Percentiles rank a stretch among this genome's conserved stretches.
Evolutionary conservation across 768 basidiomycete genomes (phyloP).

Genomic region (Boletales sp.): DNA sequence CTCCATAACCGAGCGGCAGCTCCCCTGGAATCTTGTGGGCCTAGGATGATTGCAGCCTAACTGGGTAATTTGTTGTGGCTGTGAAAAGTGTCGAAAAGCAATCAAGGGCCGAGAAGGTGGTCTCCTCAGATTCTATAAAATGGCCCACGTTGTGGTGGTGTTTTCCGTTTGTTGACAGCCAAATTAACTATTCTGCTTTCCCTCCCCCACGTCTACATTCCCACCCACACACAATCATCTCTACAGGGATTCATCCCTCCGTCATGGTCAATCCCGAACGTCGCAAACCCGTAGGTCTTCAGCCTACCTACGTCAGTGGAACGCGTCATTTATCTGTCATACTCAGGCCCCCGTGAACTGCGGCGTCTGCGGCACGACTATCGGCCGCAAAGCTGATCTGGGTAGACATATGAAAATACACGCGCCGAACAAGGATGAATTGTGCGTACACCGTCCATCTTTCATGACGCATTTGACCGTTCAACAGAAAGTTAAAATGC

Average conservation of each 20-base stretch:
- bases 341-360: constrained; percentile 7
- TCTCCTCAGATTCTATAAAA: constrained; percentile 18
- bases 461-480: not conserved
- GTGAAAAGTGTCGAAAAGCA: constrained; percentile 21
- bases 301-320: no score
- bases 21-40: constrained; percentile 1
- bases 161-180: not conserved
- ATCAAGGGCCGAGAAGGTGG: constrained; percentile 18
- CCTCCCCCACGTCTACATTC: not conserved
- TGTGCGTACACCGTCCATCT: constrained; percentile 13
- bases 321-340: no score
- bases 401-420: constrained; percentile 27
- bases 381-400: constrained; percentile 27
- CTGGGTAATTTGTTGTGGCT: constrained; percentile 19
- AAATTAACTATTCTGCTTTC: not conserved
- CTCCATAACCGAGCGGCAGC: constrained; percentile 24
- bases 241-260: no score
- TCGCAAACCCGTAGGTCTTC: no score
- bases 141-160: not conserved
- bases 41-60: constrained; percentile 21
- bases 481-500: constrained; percentile 25
- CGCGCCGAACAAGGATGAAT: constrained; percentile 15
- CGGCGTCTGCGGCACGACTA: constrained; percentile 4
- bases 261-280: no score
- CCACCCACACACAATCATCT: no score